Conservation (phyloP, 495 filamentous ascomycete genomes). For the Hyaloscypha bicolor region DNA sequence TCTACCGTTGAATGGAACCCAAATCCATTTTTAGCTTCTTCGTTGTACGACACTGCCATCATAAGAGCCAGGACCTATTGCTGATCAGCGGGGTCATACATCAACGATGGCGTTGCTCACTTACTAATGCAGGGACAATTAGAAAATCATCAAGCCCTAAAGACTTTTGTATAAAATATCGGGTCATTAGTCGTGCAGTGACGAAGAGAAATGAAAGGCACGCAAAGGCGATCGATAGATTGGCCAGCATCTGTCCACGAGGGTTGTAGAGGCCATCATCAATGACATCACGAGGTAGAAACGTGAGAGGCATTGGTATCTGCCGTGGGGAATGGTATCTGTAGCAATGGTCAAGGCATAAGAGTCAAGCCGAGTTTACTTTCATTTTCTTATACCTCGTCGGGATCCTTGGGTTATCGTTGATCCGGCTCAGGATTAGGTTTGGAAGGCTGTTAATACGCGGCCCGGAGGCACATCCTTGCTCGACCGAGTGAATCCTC, state of each 20-base stretch:
- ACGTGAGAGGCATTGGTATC: too few species aligned
- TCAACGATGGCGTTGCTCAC: not conserved
- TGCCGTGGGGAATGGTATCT: too few species aligned
- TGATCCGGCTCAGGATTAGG: too few species aligned
- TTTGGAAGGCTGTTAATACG: too few species aligned
- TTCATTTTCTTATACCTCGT: too few species aligned
- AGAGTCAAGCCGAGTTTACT: too few species aligned
- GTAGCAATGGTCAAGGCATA: too few species aligned
- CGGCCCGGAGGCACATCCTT: too few species aligned
- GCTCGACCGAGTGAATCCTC: too few species aligned
- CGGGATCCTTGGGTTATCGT: too few species aligned
- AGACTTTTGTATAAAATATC: conserved; percentile 9
- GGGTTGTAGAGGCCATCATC: conserved; percentile 7
- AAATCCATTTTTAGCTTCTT: conserved; percentile 15
- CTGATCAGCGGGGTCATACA: not conserved
- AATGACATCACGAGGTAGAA: conserved; percentile 2
- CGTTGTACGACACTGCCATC: conserved; percentile 11
- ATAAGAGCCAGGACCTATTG: conserved; percentile 4
- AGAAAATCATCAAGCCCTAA: conserved; percentile 11
- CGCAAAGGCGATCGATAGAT: conserved; percentile 11
- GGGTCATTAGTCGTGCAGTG: conserved; percentile 2
- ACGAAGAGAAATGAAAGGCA: conserved; percentile 14
- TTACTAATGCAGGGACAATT: conserved; percentile 12
- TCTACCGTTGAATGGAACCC: conserved; percentile 9
- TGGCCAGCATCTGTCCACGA: conserved; percentile 12